Base-by-base conservation (phyloP, 257 asterid genomes). In the Mitragyna speciosa region DNA sequence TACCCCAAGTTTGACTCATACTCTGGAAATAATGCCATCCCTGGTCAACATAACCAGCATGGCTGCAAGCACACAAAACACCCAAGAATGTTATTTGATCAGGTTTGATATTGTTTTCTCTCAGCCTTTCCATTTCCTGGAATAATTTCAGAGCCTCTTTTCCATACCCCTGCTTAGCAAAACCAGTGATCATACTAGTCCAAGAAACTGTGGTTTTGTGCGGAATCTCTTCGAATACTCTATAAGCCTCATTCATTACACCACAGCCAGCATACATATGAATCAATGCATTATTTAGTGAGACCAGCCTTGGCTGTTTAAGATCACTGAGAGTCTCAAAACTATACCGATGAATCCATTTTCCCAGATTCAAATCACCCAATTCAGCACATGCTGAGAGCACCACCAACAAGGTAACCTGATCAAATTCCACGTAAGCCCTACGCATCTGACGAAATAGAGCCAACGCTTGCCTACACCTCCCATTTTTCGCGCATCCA, bases 251-350 rank as follows among this genome's bases (percentile, higher is more conserved):
- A 56, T 84, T 86, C 7, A 92, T 90, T 48, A 84, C 94, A 22
- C 97, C 96, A 85, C 97, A 94, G 81, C 94, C 87, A 14, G 97
- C 92, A 82, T 89, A 94, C 98, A 92, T 91, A 76, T 94, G 95
- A 70, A 92, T 85, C 83, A 94, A 84, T 15, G 97, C 87, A 70
- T 94, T 94, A 73, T 88, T 56, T 77, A 94, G 76, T 10, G 91
- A 84, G 24, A 88, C 73, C 41, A 81, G 88, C 79, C 88, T 77
- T 0, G 85, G 85, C 74, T 84, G 78, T 69, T 72, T 87, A 30
- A 51, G 48, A 70, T 16, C 47, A 79, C 70, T 12, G 52, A 86
- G 78, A 49, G 79, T 76, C 83, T 86, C 89, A 48, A 80, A 56
- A 63, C 89, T 79, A 48, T 78, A 83, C 1, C 89, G 81, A 80